phyloP scores from a whole-genome alignment of 2,329 filamentous ascomycete species.

The Penicillium sp. region DNA sequence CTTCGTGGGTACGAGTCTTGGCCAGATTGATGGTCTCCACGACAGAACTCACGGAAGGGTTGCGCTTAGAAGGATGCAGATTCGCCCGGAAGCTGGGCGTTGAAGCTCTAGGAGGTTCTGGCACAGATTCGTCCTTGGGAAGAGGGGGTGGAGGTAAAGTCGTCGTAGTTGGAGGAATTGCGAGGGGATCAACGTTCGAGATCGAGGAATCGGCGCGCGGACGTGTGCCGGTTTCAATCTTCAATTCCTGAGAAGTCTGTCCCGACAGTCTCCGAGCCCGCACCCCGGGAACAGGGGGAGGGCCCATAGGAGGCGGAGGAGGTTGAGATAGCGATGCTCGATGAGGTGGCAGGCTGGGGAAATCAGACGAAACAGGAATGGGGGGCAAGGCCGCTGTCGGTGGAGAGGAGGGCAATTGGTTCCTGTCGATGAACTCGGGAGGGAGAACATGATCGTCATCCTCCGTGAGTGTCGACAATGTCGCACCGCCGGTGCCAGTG shows the following conservation, averaged over 20 bases:
- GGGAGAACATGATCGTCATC: slow-evolving; percentile 47
- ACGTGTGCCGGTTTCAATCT: slow-evolving; percentile 72
- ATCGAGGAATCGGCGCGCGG: slow-evolving; percentile 26
- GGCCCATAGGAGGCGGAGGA: slow-evolving; percentile 21
- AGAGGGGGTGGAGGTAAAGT: slow-evolving; percentile 29
- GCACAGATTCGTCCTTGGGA: slow-evolving; percentile 33
- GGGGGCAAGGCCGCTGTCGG: slow-evolving; percentile 44
- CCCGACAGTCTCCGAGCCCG: slow-evolving; percentile 78
- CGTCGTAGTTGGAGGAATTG: slow-evolving; percentile 18
- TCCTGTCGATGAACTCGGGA: slow-evolving; percentile 36
- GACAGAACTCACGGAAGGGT: slow-evolving; percentile 38
- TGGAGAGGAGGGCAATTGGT: slow-evolving; percentile 37
- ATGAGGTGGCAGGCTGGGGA: slow-evolving; percentile 23
- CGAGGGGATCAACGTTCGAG: slow-evolving; percentile 31
- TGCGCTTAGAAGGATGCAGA: slow-evolving; percentile 32
- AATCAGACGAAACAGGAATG: slow-evolving; percentile 49
- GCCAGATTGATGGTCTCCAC: slow-evolving; percentile 44
- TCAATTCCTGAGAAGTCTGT: slow-evolving; percentile 77
- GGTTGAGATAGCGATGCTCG: slow-evolving; percentile 20
- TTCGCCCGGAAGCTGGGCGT: slow-evolving; percentile 19
- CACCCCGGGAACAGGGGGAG: slow-evolving; percentile 54
- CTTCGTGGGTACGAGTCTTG: slow-evolving; percentile 49
- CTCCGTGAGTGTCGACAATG: slow-evolving; percentile 73
- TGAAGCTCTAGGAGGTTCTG: slow-evolving; percentile 15
- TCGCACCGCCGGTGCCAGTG: slow-evolving; percentile 66